Percentiles rank a stretch among this genome's conserved stretches.
Evolutionary conservation across 768 basidiomycete genomes (phyloP).

Genomic region (Lactifluus piperatus): DNA sequence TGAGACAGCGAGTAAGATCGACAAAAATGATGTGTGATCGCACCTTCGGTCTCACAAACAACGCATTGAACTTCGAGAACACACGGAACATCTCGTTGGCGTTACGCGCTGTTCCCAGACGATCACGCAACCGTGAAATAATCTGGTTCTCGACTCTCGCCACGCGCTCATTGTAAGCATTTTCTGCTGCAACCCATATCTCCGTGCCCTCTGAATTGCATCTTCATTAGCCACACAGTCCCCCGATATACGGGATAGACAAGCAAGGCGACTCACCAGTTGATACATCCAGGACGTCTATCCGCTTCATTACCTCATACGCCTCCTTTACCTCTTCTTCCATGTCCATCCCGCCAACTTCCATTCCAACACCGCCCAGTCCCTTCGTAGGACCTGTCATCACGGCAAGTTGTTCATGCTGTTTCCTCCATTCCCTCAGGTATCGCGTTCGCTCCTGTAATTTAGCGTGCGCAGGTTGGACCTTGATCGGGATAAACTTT

Average conservation of each 20-base stretch:
- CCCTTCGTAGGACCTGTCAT: conserved; percentile 96
- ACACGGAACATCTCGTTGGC: conserved; percentile 99
- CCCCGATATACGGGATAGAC: too few relatives aligned
- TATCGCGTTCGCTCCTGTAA: conserved; percentile 84
- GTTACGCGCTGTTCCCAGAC: conserved; percentile 89
- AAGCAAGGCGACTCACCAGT: conserved; percentile 45
- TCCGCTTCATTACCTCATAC: conserved; percentile 95
- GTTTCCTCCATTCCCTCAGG: conserved; percentile 86
- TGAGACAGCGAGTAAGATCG: not conserved
- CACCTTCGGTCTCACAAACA: conserved; percentile 95
- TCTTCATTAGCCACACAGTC: not conserved
- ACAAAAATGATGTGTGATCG: conserved; percentile 10
- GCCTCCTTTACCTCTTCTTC: conserved; percentile 95
- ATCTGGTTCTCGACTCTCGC: conserved; percentile 98
- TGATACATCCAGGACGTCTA: conserved; percentile 92
- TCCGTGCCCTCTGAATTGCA: conserved; percentile 84
- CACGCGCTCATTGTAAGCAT: conserved; percentile 95
- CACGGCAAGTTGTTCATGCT: conserved; percentile 93
- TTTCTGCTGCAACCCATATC: conserved; percentile 96
- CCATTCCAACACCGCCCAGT: conserved; percentile 59
- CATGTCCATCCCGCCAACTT: conserved; percentile 92
- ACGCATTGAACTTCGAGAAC: conserved; percentile 95
- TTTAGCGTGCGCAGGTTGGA: conserved; percentile 83
- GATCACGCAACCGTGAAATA: conserved; percentile 84
- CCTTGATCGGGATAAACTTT: conserved; percentile 95